These are phyloP conservation scores for Sicyos baderoa DNA, from an alignment of 306 rosid species.

Conservation along the genomic window DNA sequence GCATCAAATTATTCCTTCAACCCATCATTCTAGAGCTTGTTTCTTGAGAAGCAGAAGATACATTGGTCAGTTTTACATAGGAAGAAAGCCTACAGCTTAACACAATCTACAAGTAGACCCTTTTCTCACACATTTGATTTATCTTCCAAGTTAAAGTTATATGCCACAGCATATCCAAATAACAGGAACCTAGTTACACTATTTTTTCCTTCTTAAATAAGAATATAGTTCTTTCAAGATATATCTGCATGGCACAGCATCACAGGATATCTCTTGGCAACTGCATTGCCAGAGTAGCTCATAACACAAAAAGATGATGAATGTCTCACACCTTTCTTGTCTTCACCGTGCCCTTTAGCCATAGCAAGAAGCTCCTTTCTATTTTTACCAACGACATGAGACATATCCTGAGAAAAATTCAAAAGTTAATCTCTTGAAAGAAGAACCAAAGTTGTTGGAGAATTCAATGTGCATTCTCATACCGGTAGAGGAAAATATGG, in stretches of 20 bases:
- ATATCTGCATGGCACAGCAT: not conserved
- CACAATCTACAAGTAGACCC: not conserved
- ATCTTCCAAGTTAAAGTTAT: not conserved
- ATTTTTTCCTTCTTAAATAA: not conserved
- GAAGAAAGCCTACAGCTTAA: not conserved
- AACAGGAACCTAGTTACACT: not conserved
- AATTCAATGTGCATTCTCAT: constrained; percentile 29
- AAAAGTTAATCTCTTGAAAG: constrained; percentile 24
- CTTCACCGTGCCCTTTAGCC: constrained; percentile 92
- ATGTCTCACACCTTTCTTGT: constrained; percentile 62
- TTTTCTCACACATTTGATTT: constrained; percentile 10
- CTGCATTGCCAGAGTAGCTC: not conserved
- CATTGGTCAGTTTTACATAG: constrained; percentile 1
- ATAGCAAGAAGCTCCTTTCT: constrained; percentile 92
- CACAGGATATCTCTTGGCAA: constrained; percentile 5
- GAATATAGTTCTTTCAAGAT: not conserved
- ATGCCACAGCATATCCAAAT: not conserved
- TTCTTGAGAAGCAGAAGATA: not conserved
- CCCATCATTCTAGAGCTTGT: not conserved
- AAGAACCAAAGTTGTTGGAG: constrained; percentile 19
- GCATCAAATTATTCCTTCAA: constrained; percentile 1
- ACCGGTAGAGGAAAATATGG: constrained; percentile 90
- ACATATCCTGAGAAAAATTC: constrained; percentile 62
- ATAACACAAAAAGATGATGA: not conserved
- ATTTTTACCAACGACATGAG: constrained; percentile 93